Conservation (phyloP, 768 basidiomycete genomes). For the Russula sp. region DNA sequence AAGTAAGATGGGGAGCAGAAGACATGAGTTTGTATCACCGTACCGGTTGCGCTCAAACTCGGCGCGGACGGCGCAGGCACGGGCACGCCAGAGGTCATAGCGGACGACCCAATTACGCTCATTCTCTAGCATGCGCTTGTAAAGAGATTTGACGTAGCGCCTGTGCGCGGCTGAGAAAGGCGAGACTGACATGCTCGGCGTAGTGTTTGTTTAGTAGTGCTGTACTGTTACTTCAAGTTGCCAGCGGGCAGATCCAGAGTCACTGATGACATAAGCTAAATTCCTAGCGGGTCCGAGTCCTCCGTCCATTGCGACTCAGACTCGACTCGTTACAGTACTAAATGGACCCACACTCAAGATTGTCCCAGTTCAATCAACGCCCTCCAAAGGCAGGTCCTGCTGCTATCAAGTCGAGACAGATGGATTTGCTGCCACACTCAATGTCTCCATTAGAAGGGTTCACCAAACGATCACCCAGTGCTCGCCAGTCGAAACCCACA, state of each 20-base stretch:
- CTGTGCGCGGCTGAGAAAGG: conserved; percentile 72
- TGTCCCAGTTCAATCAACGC: conserved; percentile 70
- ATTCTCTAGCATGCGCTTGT: conserved; percentile 81
- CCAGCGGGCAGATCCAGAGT: no score
- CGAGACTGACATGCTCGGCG: conserved; percentile 44
- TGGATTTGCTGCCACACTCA: conserved; percentile 31
- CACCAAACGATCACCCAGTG: conserved; percentile 31
- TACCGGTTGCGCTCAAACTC: conserved; percentile 92
- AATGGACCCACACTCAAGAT: conserved; percentile 78
- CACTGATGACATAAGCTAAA: neutral
- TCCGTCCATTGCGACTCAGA: no score
- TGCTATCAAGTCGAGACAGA: conserved; percentile 40
- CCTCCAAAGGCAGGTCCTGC: conserved; percentile 61
- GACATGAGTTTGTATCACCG: conserved; percentile 25
- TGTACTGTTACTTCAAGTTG: no score
- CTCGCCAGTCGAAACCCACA: neutral
- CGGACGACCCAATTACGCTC: conserved; percentile 86
- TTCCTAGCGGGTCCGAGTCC: no score
- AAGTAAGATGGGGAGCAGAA: neutral
- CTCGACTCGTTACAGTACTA: no score
- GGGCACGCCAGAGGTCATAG: conserved; percentile 78
- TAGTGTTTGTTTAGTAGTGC: neutral
- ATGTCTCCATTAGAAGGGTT: conserved; percentile 41
- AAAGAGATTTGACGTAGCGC: conserved; percentile 86
- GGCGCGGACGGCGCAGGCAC: conserved; percentile 82